These are phyloP conservation scores for Scenedesmus sp. DNA, from an alignment of 163 green algal species.

Conservation along the genomic window DNA sequence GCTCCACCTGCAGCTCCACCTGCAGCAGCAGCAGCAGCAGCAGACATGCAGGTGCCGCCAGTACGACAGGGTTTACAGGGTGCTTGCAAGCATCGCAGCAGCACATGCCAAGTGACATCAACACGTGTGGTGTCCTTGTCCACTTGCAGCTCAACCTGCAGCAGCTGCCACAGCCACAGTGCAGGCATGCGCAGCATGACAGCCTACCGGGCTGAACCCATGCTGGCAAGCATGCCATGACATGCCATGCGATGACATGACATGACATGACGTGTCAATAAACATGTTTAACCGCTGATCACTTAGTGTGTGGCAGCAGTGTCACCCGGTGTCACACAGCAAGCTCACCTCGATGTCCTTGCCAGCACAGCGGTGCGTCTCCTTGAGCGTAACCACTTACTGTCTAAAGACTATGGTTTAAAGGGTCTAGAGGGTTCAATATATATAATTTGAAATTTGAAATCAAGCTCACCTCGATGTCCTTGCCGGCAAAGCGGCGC, in stretches of 20 bases:
- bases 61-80: too few relatives aligned
- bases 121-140: neutral
- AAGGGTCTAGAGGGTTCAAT: neutral
- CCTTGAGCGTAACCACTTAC: constrained; percentile 63
- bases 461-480: constrained; percentile 71
- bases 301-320: neutral
- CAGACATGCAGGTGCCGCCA: too few relatives aligned
- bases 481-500: constrained; percentile 85
- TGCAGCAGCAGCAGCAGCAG: neutral
- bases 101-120: neutral
- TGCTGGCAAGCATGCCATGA: neutral
- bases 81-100: too few relatives aligned
- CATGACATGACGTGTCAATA: too few relatives aligned
- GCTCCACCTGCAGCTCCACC: neutral
- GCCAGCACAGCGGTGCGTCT: constrained; percentile 86
- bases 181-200: neutral
- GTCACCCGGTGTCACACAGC: too few relatives aligned
- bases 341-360: constrained; percentile 79
- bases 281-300: too few relatives aligned
- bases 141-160: neutral
- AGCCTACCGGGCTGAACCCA: neutral
- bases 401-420: neutral
- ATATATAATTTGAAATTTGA: too few relatives aligned
- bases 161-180: too few relatives aligned
- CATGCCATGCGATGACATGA: too few relatives aligned